phyloP scores from a whole-genome alignment of 1,284 basidiomycete genomes.

The Marasmius oreades region DNA sequence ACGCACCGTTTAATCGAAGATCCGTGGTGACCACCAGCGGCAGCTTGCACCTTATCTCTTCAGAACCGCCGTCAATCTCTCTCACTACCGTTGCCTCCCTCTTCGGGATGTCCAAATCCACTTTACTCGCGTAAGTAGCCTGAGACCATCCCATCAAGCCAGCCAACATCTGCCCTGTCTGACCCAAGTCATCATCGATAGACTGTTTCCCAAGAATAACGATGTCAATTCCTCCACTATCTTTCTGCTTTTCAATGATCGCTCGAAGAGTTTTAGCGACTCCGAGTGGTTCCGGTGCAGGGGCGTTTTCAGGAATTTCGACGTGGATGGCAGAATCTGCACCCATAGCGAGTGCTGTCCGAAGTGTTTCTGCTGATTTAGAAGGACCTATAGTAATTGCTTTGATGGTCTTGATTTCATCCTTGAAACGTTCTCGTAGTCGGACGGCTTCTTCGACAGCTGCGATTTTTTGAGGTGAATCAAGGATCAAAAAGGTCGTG shows the following conservation, averaged over 20 bases:
- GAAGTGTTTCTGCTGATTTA: slow-evolving; percentile 88
- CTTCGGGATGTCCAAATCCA: slow-evolving; percentile 71
- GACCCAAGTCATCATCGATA: slow-evolving; percentile 96
- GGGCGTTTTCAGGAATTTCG: slow-evolving; percentile 72
- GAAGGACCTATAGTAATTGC: slow-evolving; percentile 91
- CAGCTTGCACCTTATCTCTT: slow-evolving; percentile 79
- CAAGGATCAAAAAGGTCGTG: too few relatives aligned
- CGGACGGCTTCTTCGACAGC: slow-evolving; percentile 98
- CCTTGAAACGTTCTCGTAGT: slow-evolving; percentile 80
- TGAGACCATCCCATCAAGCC: slow-evolving; percentile 92
- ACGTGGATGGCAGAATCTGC: slow-evolving; percentile 94
- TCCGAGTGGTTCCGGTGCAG: slow-evolving; percentile 80
- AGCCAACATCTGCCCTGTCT: slow-evolving; percentile 97
- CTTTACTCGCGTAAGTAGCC: slow-evolving; percentile 92
- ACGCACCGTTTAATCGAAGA: slow-evolving; percentile 71
- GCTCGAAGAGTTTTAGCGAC: slow-evolving; percentile 85
- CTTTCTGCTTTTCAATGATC: slow-evolving; percentile 69
- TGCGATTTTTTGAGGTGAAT: slow-evolving; percentile 37
- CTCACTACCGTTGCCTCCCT: slow-evolving; percentile 76
- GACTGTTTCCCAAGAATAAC: slow-evolving; percentile 99
- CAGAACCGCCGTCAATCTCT: slow-evolving; percentile 94
- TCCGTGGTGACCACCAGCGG: slow-evolving; percentile 94
- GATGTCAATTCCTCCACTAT: slow-evolving; percentile 69
- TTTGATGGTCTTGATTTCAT: slow-evolving; percentile 80
- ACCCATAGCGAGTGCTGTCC: slow-evolving; percentile 97